These are phyloP conservation scores for Drechslerella coelobrocha DNA, from an alignment of 2,329 filamentous ascomycete species.

Conservation along the genomic window DNA sequence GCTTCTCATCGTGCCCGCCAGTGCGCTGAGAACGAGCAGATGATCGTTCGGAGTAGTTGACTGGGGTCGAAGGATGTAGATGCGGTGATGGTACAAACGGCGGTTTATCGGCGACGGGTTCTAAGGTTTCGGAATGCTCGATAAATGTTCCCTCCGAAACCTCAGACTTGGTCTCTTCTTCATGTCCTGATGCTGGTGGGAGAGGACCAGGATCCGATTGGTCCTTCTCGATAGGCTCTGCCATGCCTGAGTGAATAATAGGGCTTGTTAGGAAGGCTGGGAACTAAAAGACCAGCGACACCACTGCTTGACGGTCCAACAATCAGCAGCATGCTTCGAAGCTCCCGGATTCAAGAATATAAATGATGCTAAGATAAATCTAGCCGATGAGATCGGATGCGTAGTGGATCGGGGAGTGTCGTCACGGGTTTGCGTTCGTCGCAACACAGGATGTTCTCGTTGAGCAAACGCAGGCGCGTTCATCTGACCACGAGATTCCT, in stretches of 20 bases:
- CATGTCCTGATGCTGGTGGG: neutral
- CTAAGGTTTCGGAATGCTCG: constrained; percentile 28
- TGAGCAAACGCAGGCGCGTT: constrained; percentile 37
- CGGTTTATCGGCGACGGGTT: constrained; percentile 18
- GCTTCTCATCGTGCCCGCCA: constrained; percentile 28
- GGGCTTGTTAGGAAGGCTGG: constrained; percentile 6
- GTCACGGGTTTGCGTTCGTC: constrained; percentile 11
- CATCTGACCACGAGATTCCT: constrained; percentile 42
- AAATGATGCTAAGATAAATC: constrained; percentile 10
- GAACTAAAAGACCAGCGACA: constrained; percentile 5
- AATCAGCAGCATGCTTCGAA: constrained; percentile 17
- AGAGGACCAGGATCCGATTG: constrained; percentile 8
- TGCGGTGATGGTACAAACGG: constrained; percentile 35
- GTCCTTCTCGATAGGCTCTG: constrained; percentile 24
- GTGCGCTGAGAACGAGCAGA: neutral
- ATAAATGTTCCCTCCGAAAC: constrained; percentile 43
- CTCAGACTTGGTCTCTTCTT: constrained; percentile 26
- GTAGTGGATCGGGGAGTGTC: neutral
- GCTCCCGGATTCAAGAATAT: neutral
- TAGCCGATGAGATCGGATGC: constrained; percentile 2
- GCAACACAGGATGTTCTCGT: constrained; percentile 21
- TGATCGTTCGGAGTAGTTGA: constrained; percentile 25
- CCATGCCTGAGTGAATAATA: constrained; percentile 18
- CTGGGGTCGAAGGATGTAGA: constrained; percentile 21
- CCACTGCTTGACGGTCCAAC: neutral